Base-by-base conservation (phyloP, 169 alveolate species). In the Cryptosporidium baileyi region DNA sequence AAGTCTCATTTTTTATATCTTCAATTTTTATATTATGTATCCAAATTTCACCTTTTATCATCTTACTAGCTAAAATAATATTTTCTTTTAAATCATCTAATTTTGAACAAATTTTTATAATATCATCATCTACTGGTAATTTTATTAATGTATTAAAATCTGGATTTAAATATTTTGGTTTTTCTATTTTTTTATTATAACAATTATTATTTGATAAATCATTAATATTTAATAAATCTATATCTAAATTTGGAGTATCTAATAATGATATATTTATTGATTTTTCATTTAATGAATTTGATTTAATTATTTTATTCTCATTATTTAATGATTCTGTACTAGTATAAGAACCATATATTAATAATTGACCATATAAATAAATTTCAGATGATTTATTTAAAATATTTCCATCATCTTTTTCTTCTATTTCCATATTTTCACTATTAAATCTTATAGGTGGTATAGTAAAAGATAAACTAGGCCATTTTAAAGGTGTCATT, bases 401-500 rank as follows among this genome's bases (percentile, higher is more conserved):
- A 26, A 47, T 51, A 32, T 2, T 41, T 17, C 13, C 32, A 61
- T 17, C 34, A n/a, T 26, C 28, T 0, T 22, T n/a, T 30, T 74
- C 44, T 7, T 74, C 85, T 51, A 57, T 57, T 30, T 47, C 63
- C 81, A 65, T 65, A 26, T 44, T 49, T 19, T 65, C 81, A 32
- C 81, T 65, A 57, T 57, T 74, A 43, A 74, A 74, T 36, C 74
- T 74, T n/a, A 74, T 24, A 9, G 65, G 59, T 19, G 85, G 85
- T 5, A 74, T 74, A 44, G 44, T 57, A 74, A 74, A 54, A 4
- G 74, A 41, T 60, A 74, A 74, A 26, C 74, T 38, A 34, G 85
- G 85, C 85, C 85, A 74, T 45, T 61, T 74, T 13, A 74, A 61
- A 3, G 85, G 85, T 11, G 85, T 74, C n/a, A 74, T 74, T 7